A percentile compares a stretch with the other conserved stretches of the same genome.
Evolutionary conservation across 768 basidiomycete genomes (phyloP).

Genomic region (Panellus pusillus): DNA sequence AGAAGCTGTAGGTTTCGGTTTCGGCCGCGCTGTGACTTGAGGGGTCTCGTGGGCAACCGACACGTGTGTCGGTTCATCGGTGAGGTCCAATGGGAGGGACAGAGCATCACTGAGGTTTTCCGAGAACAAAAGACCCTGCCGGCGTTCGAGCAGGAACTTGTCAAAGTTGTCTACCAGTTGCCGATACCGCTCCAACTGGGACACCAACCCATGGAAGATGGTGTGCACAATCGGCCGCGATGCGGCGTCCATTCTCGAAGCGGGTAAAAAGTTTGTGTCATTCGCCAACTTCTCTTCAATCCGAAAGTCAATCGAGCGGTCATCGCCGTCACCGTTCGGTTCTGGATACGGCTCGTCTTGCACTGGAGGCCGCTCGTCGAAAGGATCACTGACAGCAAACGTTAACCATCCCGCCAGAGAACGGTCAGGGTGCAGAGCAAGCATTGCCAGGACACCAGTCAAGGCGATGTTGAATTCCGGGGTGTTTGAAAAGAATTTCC

Average conservation of each 20-base stretch:
- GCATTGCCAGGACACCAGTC: slow-evolving; percentile 75
- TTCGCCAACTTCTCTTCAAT: slow-evolving; percentile 66
- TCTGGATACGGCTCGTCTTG: slow-evolving; percentile 22
- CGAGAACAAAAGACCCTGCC: slow-evolving; percentile 86
- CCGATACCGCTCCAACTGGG: slow-evolving; percentile 81
- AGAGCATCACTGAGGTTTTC: slow-evolving; percentile 92
- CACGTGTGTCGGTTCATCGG: slow-evolving; percentile 40
- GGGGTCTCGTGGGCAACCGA: slow-evolving; percentile 29
- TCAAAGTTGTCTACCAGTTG: slow-evolving; percentile 77
- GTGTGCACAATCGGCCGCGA: slow-evolving; percentile 79
- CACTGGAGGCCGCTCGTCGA: slow-evolving; percentile 14
- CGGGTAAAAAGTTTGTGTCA: slow-evolving; percentile 59
- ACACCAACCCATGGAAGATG: slow-evolving; percentile 77
- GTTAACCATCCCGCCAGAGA: slow-evolving; percentile 89
- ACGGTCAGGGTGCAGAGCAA: slow-evolving; percentile 84
- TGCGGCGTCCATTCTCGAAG: slow-evolving; percentile 66
- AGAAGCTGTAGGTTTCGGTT: slow-evolving; percentile 52
- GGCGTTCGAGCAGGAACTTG: slow-evolving; percentile 77
- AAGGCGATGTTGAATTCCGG: slow-evolving; percentile 87
- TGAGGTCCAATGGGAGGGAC: slow-evolving; percentile 66
- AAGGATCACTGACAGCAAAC: slow-evolving; percentile 51
- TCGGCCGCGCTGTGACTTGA: slow-evolving; percentile 42
- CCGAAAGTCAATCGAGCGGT: slow-evolving; percentile 76
- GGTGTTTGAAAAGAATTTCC: slow-evolving; percentile 81
- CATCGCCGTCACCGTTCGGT: slow-evolving; percentile 63